Evolutionary conservation across 805 yeast genomes (phyloP).

Genomic region (Candida quercuum): DNA sequence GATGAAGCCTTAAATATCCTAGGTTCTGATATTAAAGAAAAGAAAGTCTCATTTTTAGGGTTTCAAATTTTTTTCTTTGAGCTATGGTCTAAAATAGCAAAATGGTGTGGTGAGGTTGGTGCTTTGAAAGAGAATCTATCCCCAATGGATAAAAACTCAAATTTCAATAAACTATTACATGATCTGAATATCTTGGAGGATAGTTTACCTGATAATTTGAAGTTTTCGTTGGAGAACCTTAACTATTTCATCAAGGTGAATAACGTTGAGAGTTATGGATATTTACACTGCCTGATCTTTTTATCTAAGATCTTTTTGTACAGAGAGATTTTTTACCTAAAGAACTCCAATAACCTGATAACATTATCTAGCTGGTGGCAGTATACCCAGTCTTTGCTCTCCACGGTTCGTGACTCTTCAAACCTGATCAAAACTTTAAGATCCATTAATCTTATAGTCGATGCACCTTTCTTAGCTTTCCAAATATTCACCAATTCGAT

Average conservation of each 20-base stretch:
- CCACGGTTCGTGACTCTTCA: slow-evolving; percentile 24
- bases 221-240: slow-evolving; percentile 22
- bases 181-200: slow-evolving; percentile 22
- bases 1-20: slow-evolving; percentile 5
- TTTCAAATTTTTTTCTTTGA: slow-evolving; percentile 30
- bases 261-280: slow-evolving; percentile 29
- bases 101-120: slow-evolving; percentile 34
- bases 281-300: slow-evolving; percentile 29
- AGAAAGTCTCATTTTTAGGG: slow-evolving; percentile 21
- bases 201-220: slow-evolving; percentile 24
- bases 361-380: slow-evolving; percentile 27
- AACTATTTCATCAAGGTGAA: slow-evolving; percentile 29
- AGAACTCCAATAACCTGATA: slow-evolving; percentile 4
- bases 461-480: slow-evolving; percentile 35
- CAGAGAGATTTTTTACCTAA: slow-evolving; percentile 30
- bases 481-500: slow-evolving; percentile 32
- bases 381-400: slow-evolving; percentile 21
- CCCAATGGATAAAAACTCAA: slow-evolving; percentile 27
- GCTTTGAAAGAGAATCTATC: slow-evolving; percentile 24
- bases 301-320: slow-evolving; percentile 29
- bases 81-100: slow-evolving; percentile 32
- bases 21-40: slow-evolving; percentile 2
- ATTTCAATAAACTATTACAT: slow-evolving; percentile 22
- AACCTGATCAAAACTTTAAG: slow-evolving; percentile 22
- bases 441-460: slow-evolving; percentile 27